Percentiles rank a stretch among this genome's conserved stretches.
Conservation (phyloP, 192 early-diverging fungal species). For the Backusella macrospora region DNA sequence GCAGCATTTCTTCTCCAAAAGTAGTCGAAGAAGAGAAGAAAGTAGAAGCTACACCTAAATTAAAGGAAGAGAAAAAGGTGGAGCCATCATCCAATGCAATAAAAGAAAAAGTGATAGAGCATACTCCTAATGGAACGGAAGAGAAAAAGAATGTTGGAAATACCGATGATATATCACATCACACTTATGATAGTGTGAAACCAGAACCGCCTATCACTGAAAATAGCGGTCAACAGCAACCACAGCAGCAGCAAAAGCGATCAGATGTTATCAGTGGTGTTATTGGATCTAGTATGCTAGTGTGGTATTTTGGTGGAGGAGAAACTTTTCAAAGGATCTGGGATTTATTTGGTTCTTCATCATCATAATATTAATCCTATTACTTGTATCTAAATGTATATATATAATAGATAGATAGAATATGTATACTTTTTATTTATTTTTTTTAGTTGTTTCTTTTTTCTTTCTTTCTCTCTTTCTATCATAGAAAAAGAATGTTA, state of each 20-base stretch:
- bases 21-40: not conserved
- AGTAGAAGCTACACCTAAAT: not conserved
- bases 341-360: constrained; percentile 18
- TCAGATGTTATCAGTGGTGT: not conserved
- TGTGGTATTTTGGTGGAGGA: constrained; percentile 22
- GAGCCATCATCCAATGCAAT: not conserved
- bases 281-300: constrained; percentile 8
- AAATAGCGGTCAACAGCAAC: no score
- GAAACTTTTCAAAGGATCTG: constrained; percentile 2
- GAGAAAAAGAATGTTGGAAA: not conserved
- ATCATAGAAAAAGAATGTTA: not conserved
- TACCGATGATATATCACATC: not conserved
- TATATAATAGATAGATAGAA: not conserved
- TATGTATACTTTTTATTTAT: constrained; percentile 13
- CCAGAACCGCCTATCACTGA: not conserved
- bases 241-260: not conserved
- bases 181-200: not conserved
- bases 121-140: not conserved
- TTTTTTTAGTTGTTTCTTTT: not conserved
- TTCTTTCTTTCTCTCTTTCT: not conserved
- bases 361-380: not conserved
- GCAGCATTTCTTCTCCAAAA: not conserved
- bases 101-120: no score
- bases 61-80: not conserved
- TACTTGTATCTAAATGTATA: no score